Conservation (phyloP, 2,329 filamentous ascomycete genomes). For the Nigrospora osmanthi region DNA sequence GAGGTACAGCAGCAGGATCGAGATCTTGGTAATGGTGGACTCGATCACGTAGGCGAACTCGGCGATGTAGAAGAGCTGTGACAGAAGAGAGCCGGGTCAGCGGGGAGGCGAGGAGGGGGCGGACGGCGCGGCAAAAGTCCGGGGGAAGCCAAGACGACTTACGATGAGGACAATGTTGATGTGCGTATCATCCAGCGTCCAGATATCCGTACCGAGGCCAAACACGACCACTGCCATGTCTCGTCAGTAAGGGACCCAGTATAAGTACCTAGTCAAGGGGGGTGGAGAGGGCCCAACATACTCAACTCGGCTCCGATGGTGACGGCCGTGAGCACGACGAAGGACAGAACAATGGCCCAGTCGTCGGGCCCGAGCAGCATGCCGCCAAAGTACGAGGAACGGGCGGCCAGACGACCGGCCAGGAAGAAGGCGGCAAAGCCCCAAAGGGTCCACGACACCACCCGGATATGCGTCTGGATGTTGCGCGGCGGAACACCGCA, state of each 20-base stretch:
- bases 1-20: slow-evolving; percentile 6
- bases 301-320: slow-evolving; percentile 11
- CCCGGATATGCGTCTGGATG: slow-evolving; percentile 4
- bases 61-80: slow-evolving; percentile 6
- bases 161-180: slow-evolving; percentile 10
- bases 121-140: no score
- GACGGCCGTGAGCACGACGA: slow-evolving; percentile 9
- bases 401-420: slow-evolving; percentile 8
- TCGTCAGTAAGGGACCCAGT: background rate
- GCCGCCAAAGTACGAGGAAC: slow-evolving; percentile 7
- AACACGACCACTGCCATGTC: slow-evolving; percentile 10
- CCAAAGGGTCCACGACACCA: slow-evolving; percentile 9
- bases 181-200: slow-evolving; percentile 9
- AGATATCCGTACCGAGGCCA: slow-evolving; percentile 11
- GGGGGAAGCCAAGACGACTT: background rate
- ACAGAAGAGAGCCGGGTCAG: no score
- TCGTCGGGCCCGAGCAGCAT: slow-evolving; percentile 13
- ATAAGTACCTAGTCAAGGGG: no score
- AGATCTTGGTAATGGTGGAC: slow-evolving; percentile 5
- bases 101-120: no score
- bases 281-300: background rate
- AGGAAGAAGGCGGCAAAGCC: slow-evolving; percentile 7
- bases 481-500: slow-evolving; percentile 5
- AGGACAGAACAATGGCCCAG: slow-evolving; percentile 13
- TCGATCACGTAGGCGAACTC: slow-evolving; percentile 7